These are phyloP conservation scores for Neurospora sp. DNA, from an alignment of 2,329 filamentous ascomycete genomes.

Conservation along the genomic window DNA sequence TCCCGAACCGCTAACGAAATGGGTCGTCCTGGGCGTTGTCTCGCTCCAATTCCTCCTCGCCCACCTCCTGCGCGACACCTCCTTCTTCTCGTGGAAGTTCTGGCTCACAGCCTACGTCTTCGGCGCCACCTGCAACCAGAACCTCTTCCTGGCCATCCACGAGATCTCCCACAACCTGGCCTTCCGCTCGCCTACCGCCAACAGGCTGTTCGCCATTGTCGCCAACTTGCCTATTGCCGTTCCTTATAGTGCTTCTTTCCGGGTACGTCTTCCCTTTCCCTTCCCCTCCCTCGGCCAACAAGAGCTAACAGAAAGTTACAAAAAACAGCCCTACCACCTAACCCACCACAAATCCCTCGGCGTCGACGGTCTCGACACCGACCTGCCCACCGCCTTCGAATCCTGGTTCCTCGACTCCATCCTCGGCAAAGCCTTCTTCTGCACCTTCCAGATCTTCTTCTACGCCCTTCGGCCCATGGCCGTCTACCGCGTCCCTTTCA, in stretches of 20 bases:
- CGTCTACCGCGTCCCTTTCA: slow-evolving; percentile 82
- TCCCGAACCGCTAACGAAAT: slow-evolving; percentile 92
- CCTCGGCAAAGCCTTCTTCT: slow-evolving; percentile 95
- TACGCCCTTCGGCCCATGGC: slow-evolving; percentile 95
- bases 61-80: slow-evolving; percentile 63
- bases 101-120: slow-evolving; percentile 82
- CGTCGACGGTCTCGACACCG: slow-evolving; percentile 90
- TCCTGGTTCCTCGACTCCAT: slow-evolving; percentile 74
- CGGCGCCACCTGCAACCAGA: slow-evolving; percentile 94
- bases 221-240: slow-evolving; percentile 94
- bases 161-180: slow-evolving; percentile 98
- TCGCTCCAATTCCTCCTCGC: slow-evolving; percentile 70
- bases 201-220: slow-evolving; percentile 80
- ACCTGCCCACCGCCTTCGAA: slow-evolving; percentile 86
- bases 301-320: slow-evolving; percentile 13
- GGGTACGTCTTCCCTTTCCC: slow-evolving; percentile 41
- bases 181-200: slow-evolving; percentile 70
- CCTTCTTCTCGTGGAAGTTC: slow-evolving; percentile 77
- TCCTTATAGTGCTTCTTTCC: slow-evolving; percentile 92
- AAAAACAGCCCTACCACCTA: slow-evolving; percentile 77
- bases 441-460: slow-evolving; percentile 98
- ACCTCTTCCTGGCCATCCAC: slow-evolving; percentile 96
- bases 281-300: neutral
- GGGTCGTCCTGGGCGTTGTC: slow-evolving; percentile 77
- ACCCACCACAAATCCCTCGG: slow-evolving; percentile 98